Evolutionary conservation across 1,284 basidiomycete species (phyloP), one percentile per base, ranked within the genome.

Genomic region (Rhizoctonia solani): DNA sequence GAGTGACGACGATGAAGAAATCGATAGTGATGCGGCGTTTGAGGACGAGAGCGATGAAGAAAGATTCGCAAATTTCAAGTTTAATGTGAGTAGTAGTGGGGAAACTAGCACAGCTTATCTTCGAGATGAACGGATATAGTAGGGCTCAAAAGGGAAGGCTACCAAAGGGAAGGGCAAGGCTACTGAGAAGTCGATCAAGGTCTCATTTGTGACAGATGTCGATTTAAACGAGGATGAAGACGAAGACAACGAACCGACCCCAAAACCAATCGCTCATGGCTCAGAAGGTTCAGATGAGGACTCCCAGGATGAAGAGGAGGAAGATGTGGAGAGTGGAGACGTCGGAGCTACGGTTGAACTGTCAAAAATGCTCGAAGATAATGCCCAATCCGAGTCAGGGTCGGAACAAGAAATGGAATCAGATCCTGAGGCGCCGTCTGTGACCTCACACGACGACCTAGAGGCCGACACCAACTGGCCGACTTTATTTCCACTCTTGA

Each of bases 41-140:
- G 89, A 90, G 59, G 78, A 74, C 70, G 90, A 92, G 72, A 88
- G 85, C 72, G 93, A 94, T 68, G 89, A 89, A 69, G 91, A 94
- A 49, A 78, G 83, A 4, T 93, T 88, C 77, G 86, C 87, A 29
- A 74, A 74, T 52, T 71, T 77, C 66, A 73, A 76, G 61, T 75
- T 75, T 71, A 75, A 73, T 37, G 85, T 84, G 77, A 87, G 86
- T 72, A 68, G 81, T 71, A 73, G 42, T 59, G 68, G 75, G 76
- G 56, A 59, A 71, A 68, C 47, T 39, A n/a, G n/a, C n/a, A n/a
- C n/a, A n/a, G n/a, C n/a, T n/a, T n/a, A n/a, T n/a, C n/a, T n/a
- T n/a, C n/a, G n/a, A n/a, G n/a, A n/a, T n/a, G 4, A 65, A 71
- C 63, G 49, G 66, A 25, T 70, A 73, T 14, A 71, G 73, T 1